Percentiles rank a stretch among this genome's conserved stretches.
Evolutionary conservation across 2,329 filamentous ascomycete species (phyloP).

Genomic region (Fusarium dlaminii): DNA sequence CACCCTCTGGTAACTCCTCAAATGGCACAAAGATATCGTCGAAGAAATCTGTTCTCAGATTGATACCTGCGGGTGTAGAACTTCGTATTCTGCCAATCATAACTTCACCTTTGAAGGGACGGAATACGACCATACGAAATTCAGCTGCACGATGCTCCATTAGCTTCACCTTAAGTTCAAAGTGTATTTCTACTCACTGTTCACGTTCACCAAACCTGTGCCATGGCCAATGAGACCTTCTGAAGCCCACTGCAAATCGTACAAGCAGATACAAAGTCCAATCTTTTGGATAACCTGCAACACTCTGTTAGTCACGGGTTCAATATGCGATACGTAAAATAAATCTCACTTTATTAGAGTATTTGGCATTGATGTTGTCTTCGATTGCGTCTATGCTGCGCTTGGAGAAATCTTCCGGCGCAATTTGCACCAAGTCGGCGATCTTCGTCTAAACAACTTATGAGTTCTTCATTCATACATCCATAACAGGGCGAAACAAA

Average conservation of each 20-base stretch:
- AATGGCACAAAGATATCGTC: slow-evolving; percentile 87
- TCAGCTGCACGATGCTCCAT: slow-evolving; percentile 65
- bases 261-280: slow-evolving; percentile 91
- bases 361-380: slow-evolving; percentile 97
- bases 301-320: background rate
- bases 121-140: slow-evolving; percentile 92
- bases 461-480: slow-evolving; percentile 15
- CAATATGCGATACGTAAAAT: background rate
- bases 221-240: slow-evolving; percentile 95
- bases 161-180: background rate
- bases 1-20: slow-evolving; percentile 77
- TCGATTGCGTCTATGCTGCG: slow-evolving; percentile 85
- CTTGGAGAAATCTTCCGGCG: slow-evolving; percentile 87
- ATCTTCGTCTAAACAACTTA: slow-evolving; percentile 77
- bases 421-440: slow-evolving; percentile 92
- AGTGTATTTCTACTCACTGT: slow-evolving; percentile 66
- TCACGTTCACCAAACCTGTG: slow-evolving; percentile 91
- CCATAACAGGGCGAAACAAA: slow-evolving; percentile 40
- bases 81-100: slow-evolving; percentile 85
- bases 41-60: slow-evolving; percentile 89
- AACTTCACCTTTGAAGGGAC: slow-evolving; percentile 95
- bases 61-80: slow-evolving; percentile 76
- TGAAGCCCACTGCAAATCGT: slow-evolving; percentile 87
- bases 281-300: slow-evolving; percentile 86
- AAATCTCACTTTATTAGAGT: slow-evolving; percentile 80